phyloP scores from a whole-genome alignment of 2,329 filamentous ascomycete species.

The Colletotrichum truncatum region DNA sequence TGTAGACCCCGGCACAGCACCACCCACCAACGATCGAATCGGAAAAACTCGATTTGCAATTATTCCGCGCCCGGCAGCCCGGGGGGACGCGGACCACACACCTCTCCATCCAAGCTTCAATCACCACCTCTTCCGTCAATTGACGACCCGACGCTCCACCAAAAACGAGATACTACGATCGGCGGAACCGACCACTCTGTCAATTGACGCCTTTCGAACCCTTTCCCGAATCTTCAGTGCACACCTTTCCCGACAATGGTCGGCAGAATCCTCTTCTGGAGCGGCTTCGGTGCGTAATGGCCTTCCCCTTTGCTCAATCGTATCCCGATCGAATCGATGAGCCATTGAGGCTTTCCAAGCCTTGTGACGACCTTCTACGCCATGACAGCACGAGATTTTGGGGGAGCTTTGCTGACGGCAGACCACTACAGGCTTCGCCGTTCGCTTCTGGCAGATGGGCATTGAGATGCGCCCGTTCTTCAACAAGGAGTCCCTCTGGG shows the following conservation, averaged over 20 bases:
- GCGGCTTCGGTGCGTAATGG: conserved; percentile 82
- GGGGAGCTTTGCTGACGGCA: conserved; percentile 32
- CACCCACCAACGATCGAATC: conserved; percentile 7
- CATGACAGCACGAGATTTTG: background rate
- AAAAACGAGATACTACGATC: conserved; percentile 5
- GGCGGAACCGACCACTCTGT: conserved; percentile 20
- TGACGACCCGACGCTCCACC: conserved; percentile 9
- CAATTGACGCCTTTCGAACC: background rate
- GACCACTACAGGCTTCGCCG: conserved; percentile 77
- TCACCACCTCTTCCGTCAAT: conserved; percentile 10
- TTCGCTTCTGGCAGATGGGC: conserved; percentile 95
- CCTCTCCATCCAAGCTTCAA: conserved; percentile 21
- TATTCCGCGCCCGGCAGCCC: conserved; percentile 23
- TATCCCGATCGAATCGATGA: background rate
- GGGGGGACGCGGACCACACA: conserved; percentile 13
- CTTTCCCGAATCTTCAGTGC: background rate
- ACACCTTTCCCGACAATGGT: conserved; percentile 56
- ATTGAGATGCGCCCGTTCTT: conserved; percentile 98
- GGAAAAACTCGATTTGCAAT: conserved; percentile 31
- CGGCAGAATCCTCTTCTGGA: conserved; percentile 80
- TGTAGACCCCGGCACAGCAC: background rate
- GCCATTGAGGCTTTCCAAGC: conserved; percentile 2
- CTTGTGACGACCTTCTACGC: conserved; percentile 17
- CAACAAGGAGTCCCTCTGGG: conserved; percentile 84
- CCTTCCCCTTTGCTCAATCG: background rate